Evolutionary conservation across 208 protist genomes (phyloP).

Genomic region (Zelonia costaricensis): DNA sequence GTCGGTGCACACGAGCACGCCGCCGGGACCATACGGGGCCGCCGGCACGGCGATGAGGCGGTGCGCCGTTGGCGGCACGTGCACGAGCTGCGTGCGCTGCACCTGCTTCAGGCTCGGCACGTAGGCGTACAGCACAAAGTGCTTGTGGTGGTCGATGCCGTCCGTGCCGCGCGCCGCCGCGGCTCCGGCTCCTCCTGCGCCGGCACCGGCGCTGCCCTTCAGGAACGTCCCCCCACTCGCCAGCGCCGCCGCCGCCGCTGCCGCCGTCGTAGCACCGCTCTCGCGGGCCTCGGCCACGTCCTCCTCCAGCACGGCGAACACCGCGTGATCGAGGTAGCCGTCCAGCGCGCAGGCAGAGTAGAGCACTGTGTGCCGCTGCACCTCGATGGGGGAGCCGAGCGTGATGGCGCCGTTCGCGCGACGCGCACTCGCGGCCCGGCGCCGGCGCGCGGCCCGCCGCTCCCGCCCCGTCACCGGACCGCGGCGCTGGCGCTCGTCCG

Average conservation of each 20-base stretch:
- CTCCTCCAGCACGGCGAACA: slow-evolving; percentile 79
- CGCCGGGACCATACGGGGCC: slow-evolving; percentile 92
- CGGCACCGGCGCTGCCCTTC: slow-evolving; percentile 5
- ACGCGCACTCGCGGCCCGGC: slow-evolving; percentile 11
- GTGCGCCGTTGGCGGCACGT: slow-evolving; percentile 92
- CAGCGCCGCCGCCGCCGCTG: slow-evolving; percentile 9
- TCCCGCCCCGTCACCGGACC: slow-evolving; percentile 16
- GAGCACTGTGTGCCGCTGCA: slow-evolving; percentile 72
- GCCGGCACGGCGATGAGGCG: slow-evolving; percentile 90
- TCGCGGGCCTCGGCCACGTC: slow-evolving; percentile 57
- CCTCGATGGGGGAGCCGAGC: slow-evolving; percentile 69
- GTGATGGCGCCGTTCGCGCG: slow-evolving; percentile 47
- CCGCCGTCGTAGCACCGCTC: neutral
- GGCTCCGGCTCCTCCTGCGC: neutral
- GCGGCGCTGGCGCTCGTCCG: slow-evolving; percentile 2
- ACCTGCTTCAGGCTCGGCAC: slow-evolving; percentile 98
- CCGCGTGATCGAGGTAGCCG: slow-evolving; percentile 51
- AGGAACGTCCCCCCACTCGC: slow-evolving; percentile 27
- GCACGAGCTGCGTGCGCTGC: slow-evolving; percentile 94
- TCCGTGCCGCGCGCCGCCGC: neutral
- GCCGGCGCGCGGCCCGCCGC: slow-evolving; percentile 23
- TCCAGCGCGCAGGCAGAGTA: slow-evolving; percentile 74
- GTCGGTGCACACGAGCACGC: slow-evolving; percentile 97
- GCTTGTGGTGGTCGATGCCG: slow-evolving; percentile 52
- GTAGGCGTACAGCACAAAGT: slow-evolving; percentile 97